These are phyloP conservation scores for Lactifluus piperatus DNA, from an alignment of 768 basidiomycete genomes.

Conservation along the genomic window DNA sequence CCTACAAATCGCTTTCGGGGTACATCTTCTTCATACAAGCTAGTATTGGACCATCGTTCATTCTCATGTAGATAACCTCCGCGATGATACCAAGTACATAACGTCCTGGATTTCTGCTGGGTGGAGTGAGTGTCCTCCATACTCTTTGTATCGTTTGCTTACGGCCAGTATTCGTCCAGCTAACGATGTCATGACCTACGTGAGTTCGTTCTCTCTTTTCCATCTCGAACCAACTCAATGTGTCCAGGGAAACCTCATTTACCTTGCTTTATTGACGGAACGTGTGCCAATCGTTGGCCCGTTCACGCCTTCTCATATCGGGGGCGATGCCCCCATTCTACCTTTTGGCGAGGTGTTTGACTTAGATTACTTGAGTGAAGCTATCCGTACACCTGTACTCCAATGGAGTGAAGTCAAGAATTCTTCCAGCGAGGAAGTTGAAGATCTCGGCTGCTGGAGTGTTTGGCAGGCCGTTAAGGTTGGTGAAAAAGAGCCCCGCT, in stretches of 20 bases:
- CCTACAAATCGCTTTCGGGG: constrained; percentile 55
- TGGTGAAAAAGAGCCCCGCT: constrained; percentile 23
- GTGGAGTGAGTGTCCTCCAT: constrained; percentile 39
- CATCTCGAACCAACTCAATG: background rate
- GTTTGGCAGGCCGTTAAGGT: constrained; percentile 31
- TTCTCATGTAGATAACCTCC: constrained; percentile 45
- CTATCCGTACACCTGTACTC: constrained; percentile 31
- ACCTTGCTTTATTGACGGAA: constrained; percentile 32
- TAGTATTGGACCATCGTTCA: background rate
- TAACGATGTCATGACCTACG: constrained; percentile 73
- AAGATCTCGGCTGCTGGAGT: constrained; percentile 37
- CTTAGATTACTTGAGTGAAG: constrained; percentile 29
- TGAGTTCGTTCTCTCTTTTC: constrained; percentile 24
- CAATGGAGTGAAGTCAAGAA: constrained; percentile 39
- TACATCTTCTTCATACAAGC: constrained; percentile 11
- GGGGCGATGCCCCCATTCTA: constrained; percentile 27
- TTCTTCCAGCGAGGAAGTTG: constrained; percentile 25
- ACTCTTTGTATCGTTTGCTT: background rate
- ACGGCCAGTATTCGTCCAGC: constrained; percentile 31
- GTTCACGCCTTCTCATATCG: constrained; percentile 35
- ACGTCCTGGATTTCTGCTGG: constrained; percentile 72
- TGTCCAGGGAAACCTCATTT: constrained; percentile 32
- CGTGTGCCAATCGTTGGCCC: constrained; percentile 35
- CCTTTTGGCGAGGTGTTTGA: constrained; percentile 39
- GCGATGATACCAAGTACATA: constrained; percentile 51